Percentiles rank a stretch among this genome's conserved stretches.
Evolutionary conservation across 768 basidiomycete genomes (phyloP).

Genomic region (Lentinula sp.): DNA sequence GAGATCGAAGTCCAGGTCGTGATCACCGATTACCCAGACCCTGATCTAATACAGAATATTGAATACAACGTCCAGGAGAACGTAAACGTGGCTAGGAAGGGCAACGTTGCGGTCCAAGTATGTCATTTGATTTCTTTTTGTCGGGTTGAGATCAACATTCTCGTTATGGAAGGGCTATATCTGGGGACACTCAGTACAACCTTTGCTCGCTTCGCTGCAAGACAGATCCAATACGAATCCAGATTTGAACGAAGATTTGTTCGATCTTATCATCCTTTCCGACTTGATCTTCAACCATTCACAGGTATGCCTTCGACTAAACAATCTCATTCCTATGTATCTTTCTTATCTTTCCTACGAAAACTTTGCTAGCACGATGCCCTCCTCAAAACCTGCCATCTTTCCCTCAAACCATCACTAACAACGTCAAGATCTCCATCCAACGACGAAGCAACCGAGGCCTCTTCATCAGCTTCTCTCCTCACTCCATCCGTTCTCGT

Average conservation of each 20-base stretch:
- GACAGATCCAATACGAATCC: constrained; percentile 9
- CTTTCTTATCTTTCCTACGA: neutral
- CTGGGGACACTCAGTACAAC: constrained; percentile 61
- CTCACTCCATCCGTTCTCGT: constrained; percentile 46
- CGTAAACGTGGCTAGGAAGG: constrained; percentile 15
- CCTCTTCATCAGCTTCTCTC: neutral
- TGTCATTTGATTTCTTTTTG: neutral
- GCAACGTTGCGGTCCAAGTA: constrained; percentile 21
- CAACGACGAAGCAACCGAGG: no score
- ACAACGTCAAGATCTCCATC: neutral
- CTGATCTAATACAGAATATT: constrained; percentile 69
- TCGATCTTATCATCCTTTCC: constrained; percentile 82
- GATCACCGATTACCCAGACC: constrained; percentile 91
- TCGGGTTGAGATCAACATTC: neutral
- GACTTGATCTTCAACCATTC: constrained; percentile 96
- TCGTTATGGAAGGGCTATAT: constrained; percentile 59
- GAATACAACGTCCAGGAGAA: constrained; percentile 62
- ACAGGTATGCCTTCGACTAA: constrained; percentile 42
- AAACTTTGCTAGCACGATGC: constrained; percentile 60
- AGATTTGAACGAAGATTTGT: constrained; percentile 24
- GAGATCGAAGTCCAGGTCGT: constrained; percentile 49
- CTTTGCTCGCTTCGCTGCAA: constrained; percentile 27
- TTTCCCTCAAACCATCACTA: constrained; percentile 22
- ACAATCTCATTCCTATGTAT: neutral
- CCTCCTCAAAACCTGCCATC: constrained; percentile 68